phyloP scores from a whole-genome alignment of 129 eudicot species.

The Cynara cardunculus region DNA sequence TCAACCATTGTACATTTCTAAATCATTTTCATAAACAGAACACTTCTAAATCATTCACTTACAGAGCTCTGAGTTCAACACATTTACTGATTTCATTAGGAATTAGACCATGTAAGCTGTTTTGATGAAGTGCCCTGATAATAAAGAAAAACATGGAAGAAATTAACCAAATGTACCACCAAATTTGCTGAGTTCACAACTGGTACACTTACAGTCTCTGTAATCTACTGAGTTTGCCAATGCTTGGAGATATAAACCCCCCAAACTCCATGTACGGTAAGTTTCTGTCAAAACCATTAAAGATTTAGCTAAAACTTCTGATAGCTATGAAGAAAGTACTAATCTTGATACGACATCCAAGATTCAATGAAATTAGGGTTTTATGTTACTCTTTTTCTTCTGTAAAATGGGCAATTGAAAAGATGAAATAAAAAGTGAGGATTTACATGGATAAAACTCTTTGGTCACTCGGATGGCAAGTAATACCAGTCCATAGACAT shows the following conservation, averaged over 20 bases:
- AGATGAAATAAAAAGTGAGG: neutral
- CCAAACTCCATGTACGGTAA: conserved; percentile 87
- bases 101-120: conserved; percentile 80
- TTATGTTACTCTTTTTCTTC: neutral
- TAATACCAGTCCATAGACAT: conserved; percentile 83
- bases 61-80: conserved; percentile 90
- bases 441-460: conserved; percentile 73
- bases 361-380: conserved; percentile 3
- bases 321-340: neutral
- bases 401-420: neutral
- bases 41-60: conserved; percentile 29
- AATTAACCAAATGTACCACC: neutral
- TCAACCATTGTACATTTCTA: conserved; percentile 7
- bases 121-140: conserved; percentile 91
- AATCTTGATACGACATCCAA: neutral
- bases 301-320: conserved; percentile 11
- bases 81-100: conserved; percentile 77
- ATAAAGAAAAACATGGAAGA: neutral
- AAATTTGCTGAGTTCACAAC: neutral
- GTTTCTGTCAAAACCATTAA: conserved; percentile 47
- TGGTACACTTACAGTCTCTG: conserved; percentile 74
- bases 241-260: conserved; percentile 86
- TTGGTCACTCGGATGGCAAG: conserved; percentile 72
- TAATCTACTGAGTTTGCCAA: conserved; percentile 70
- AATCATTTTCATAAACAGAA: neutral